Conservation (phyloP, 352 stramenopile species). For the Lagenidium giganteum region DNA sequence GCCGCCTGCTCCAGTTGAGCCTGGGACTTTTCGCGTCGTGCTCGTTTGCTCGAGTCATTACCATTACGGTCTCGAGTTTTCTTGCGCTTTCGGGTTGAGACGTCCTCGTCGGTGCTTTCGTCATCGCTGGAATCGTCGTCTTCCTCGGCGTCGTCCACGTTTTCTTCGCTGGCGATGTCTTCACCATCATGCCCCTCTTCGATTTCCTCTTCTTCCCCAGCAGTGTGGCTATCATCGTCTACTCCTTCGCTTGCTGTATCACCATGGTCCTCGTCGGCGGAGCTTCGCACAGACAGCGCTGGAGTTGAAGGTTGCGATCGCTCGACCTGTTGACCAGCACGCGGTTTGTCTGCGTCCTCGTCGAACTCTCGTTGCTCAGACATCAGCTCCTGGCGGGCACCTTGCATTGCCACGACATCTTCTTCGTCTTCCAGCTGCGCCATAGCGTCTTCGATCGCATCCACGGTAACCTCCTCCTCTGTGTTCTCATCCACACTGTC, state of each 20-base stretch:
- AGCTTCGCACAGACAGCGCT: too few relatives aligned
- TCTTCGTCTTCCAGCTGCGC: constrained; percentile 94
- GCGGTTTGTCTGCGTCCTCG: constrained; percentile 20
- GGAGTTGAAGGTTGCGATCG: too few relatives aligned
- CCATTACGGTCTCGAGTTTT: too few relatives aligned
- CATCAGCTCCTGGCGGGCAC: constrained; percentile 51
- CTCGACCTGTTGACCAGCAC: constrained; percentile 1
- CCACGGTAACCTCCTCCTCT: constrained; percentile 52
- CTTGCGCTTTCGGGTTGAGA: constrained; percentile 11
- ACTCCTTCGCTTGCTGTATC: constrained; percentile 17
- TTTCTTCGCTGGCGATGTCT: too few relatives aligned
- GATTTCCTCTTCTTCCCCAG: constrained; percentile 2
- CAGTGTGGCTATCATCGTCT: constrained; percentile 10
- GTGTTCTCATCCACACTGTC: constrained; percentile 25
- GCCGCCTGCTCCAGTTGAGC: constrained; percentile 8
- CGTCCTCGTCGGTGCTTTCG: constrained; percentile 28
- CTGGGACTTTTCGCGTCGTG: too few relatives aligned
- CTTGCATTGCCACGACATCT: constrained; percentile 91
- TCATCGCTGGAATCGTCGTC: constrained; percentile 12
- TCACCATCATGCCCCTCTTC: too few relatives aligned
- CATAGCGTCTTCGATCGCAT: constrained; percentile 91
- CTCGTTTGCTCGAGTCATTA: too few relatives aligned
- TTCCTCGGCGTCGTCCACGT: constrained; percentile 19
- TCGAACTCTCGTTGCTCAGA: constrained; percentile 63
- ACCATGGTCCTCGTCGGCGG: constrained; percentile 24